Evolutionary conservation across 305 asterid species (phyloP).

Genomic region (Striga hermonthica): DNA sequence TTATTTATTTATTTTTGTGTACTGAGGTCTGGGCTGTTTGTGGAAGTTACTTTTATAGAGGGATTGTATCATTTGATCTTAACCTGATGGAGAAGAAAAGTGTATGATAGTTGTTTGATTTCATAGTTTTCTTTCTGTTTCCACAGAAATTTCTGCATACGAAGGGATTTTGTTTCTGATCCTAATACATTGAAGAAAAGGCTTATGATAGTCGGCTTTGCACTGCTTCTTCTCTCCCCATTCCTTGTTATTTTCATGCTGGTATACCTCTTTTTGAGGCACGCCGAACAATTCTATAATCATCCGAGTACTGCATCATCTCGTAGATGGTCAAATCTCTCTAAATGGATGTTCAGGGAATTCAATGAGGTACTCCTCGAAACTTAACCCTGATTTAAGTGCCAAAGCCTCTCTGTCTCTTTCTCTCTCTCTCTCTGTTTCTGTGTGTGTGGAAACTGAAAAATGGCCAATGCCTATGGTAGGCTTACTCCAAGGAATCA

Average conservation of each 20-base stretch:
- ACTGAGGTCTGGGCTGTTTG: too few relatives aligned
- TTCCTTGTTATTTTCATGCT: constrained; percentile 94
- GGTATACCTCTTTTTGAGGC: constrained; percentile 92
- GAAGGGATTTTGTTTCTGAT: constrained; percentile 83
- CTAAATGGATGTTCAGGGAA: constrained; percentile 95
- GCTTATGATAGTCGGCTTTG: constrained; percentile 87
- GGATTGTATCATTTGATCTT: neutral
- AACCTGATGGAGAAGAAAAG: constrained; percentile 7
- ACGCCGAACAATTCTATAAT: constrained; percentile 94
- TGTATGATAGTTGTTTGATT: constrained; percentile 3
- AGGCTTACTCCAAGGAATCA: too few relatives aligned
- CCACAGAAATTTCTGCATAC: constrained; percentile 69
- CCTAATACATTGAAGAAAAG: constrained; percentile 80
- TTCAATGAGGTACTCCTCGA: constrained; percentile 75
- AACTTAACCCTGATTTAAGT: constrained; percentile 24
- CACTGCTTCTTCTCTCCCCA: constrained; percentile 83
- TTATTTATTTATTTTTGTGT: too few relatives aligned
- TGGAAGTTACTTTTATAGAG: too few relatives aligned
- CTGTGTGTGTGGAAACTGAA: too few relatives aligned
- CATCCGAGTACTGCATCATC: constrained; percentile 97
- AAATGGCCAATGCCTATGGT: too few relatives aligned
- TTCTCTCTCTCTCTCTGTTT: neutral
- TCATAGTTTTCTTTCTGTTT: constrained; percentile 26
- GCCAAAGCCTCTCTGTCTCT: neutral
- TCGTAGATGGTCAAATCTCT: constrained; percentile 96